Conservation (phyloP, 73 alveolate species). For the Paramecium octaurelia region DNA sequence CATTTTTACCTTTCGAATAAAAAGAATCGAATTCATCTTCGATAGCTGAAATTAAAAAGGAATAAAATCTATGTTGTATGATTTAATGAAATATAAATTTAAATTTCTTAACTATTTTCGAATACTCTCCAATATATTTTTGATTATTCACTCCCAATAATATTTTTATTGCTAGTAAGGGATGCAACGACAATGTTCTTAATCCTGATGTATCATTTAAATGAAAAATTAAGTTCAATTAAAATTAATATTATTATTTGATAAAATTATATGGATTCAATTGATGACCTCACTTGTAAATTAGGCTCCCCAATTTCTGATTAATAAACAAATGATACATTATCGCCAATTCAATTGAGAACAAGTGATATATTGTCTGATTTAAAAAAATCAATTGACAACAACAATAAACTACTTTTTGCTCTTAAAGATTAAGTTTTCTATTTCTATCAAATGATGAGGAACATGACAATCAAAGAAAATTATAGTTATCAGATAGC, state of each 20-base stretch:
- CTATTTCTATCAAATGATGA: not conserved
- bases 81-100: not conserved
- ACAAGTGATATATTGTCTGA: not conserved
- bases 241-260: not conserved
- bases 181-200: not conserved
- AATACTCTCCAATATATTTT: too few species aligned
- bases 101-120: not conserved
- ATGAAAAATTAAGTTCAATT: not conserved
- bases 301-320: not conserved
- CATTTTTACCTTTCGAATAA: not conserved
- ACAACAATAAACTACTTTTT: not conserved
- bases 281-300: slow-evolving; percentile 29
- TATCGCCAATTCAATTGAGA: not conserved
- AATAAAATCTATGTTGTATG: slow-evolving; percentile 2
- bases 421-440: not conserved
- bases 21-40: not conserved
- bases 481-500: not conserved
- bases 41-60: not conserved
- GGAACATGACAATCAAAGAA: not conserved
- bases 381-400: not conserved
- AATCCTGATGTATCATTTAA: not conserved
- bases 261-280: not conserved
- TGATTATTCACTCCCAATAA: too few species aligned
- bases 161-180: too few species aligned
- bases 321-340: not conserved